phyloP scores from a whole-genome alignment of 106 monocot species.

The Hemerocallis citrina region DNA sequence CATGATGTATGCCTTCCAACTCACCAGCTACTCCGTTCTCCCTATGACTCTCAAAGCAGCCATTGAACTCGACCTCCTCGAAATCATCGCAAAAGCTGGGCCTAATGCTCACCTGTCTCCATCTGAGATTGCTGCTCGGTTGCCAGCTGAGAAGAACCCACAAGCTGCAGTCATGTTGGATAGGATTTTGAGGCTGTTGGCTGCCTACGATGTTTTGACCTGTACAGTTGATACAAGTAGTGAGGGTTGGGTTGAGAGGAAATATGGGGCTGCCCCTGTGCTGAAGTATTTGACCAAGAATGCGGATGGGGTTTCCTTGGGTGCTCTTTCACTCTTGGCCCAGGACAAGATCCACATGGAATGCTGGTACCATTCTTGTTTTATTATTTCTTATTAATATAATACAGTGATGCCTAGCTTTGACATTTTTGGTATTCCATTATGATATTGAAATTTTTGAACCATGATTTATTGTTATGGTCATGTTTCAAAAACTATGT shows the following conservation, averaged over 20 bases:
- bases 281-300: constrained; percentile 38
- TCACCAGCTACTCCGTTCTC: too few relatives aligned
- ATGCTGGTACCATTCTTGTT: too few relatives aligned
- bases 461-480: too few relatives aligned
- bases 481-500: too few relatives aligned
- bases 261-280: constrained; percentile 37
- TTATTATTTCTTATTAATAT: too few relatives aligned
- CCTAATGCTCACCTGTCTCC: constrained; percentile 21
- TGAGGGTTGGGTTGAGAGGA: constrained; percentile 5
- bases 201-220: constrained; percentile 29
- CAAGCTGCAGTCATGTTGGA: constrained; percentile 27
- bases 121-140: constrained; percentile 26
- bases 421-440: too few relatives aligned
- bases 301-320: constrained; percentile 52
- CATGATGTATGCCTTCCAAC: too few relatives aligned
- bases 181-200: constrained; percentile 34
- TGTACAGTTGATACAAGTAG: constrained; percentile 11
- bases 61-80: too few relatives aligned
- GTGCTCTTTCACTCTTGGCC: constrained; percentile 30
- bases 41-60: too few relatives aligned
- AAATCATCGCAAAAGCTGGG: constrained; percentile 22
- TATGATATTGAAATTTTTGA: too few relatives aligned
- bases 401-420: too few relatives aligned
- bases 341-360: constrained; percentile 54
- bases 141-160: constrained; percentile 22